A percentile compares a stretch with the other conserved stretches of the same genome.
These are phyloP conservation scores for Spathaspora sp. DNA, from an alignment of 1,139 yeast genomes.

Conservation along the genomic window DNA sequence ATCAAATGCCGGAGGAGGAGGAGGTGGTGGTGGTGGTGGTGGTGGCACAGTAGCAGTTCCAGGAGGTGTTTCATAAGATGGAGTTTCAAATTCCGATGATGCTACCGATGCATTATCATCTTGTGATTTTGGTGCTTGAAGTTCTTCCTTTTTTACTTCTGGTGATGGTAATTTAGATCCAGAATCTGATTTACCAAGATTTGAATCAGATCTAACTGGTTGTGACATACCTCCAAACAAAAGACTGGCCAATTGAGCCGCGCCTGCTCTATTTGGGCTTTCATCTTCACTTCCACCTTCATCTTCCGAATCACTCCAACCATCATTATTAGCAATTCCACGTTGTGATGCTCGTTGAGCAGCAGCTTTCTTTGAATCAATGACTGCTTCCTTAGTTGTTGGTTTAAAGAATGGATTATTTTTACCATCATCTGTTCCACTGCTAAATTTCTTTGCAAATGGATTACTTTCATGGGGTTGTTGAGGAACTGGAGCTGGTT, in stretches of 20 bases:
- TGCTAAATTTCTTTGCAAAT: conserved; percentile 25
- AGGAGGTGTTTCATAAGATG: conserved; percentile 11
- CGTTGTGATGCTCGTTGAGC: conserved; percentile 67
- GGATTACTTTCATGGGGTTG: conserved; percentile 30
- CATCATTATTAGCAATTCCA: conserved; percentile 51
- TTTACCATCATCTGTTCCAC: conserved; percentile 13
- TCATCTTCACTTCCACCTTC: conserved; percentile 50
- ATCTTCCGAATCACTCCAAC: conserved; percentile 64
- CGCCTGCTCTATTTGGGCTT: conserved; percentile 51
- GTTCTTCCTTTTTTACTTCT: conserved; percentile 8
- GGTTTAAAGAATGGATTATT: conserved; percentile 54
- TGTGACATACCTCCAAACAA: conserved; percentile 63
- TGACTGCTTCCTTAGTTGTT: conserved; percentile 27
- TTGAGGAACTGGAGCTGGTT: conserved; percentile 2
- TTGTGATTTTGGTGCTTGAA: conserved; percentile 15
- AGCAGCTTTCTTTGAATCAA: conserved; percentile 57
- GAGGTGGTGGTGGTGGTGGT: conserved; percentile 12
- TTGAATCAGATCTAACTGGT: conserved; percentile 20
- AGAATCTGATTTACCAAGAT: conserved; percentile 9
- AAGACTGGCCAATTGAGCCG: conserved; percentile 62
- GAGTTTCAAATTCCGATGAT: conserved; percentile 11
- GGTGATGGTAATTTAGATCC: conserved; percentile 6
- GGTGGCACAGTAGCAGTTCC: conserved; percentile 7
- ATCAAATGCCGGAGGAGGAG: conserved; percentile 9
- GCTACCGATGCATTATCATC: conserved; percentile 8